Conservation (phyloP, 2,329 filamentous ascomycete species). For the Colletotrichum magnum region DNA sequence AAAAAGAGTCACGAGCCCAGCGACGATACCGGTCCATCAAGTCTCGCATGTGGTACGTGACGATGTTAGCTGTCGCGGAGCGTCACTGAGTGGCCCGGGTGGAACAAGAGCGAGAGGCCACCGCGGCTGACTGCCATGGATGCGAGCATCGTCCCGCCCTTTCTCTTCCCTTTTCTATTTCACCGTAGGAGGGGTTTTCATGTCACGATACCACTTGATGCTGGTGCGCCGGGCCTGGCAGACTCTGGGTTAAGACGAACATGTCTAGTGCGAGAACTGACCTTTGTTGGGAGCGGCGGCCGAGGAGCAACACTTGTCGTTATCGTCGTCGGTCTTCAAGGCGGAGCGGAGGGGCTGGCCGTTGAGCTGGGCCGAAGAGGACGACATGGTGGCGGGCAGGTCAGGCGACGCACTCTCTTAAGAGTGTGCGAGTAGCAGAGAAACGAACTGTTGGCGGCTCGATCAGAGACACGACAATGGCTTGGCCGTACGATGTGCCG, state of each 20-base stretch:
- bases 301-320: conserved; percentile 48
- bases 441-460: not conserved
- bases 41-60: conserved; percentile 3
- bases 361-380: conserved; percentile 35
- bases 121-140: conserved; percentile 12
- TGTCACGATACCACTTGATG: conserved; percentile 38
- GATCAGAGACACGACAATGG: conserved; percentile 5
- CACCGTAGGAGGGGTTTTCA: not conserved
- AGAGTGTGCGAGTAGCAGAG: not conserved
- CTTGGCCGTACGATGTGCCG: not conserved
- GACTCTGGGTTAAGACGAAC: conserved; percentile 22
- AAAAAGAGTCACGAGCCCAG: conserved; percentile 25
- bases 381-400: conserved; percentile 36
- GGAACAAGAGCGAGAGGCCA: conserved; percentile 13
- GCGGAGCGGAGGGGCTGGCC: conserved; percentile 56
- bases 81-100: conserved; percentile 44
- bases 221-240: conserved; percentile 23
- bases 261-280: conserved; percentile 48
- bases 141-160: not conserved
- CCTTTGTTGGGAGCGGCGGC: conserved; percentile 59
- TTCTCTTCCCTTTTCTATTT: not conserved
- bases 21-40: conserved; percentile 39
- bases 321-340: conserved; percentile 60
- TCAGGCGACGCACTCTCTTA: not conserved
- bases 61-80: conserved; percentile 18